Conservation (phyloP, 2,329 filamentous ascomycete species). For the Cercospora janseana region DNA sequence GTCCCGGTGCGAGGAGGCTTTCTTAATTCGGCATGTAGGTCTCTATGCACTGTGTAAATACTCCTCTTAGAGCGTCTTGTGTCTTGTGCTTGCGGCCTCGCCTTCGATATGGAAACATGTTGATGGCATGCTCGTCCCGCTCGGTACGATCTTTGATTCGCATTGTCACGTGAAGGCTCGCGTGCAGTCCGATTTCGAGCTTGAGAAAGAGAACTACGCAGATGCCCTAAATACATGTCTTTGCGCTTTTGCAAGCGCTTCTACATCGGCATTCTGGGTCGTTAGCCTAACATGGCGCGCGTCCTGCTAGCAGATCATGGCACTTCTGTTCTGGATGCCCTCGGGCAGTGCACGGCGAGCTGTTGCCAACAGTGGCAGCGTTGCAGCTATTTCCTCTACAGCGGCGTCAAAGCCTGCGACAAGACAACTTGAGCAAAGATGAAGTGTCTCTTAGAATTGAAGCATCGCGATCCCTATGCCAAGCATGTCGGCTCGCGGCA, state of each 20-base stretch:
- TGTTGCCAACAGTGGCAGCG: too few species aligned
- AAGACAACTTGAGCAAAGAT: background rate
- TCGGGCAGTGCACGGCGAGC: too few species aligned
- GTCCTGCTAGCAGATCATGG: too few species aligned
- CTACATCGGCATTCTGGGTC: background rate
- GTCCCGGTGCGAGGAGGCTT: background rate
- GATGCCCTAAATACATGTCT: background rate
- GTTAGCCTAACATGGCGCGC: constrained; percentile 3
- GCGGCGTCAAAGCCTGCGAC: too few species aligned
- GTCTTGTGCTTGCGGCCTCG: background rate
- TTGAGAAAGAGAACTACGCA: too few species aligned
- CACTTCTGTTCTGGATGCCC: too few species aligned
- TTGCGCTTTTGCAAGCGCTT: background rate
- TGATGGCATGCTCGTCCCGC: background rate
- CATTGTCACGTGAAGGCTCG: too few species aligned
- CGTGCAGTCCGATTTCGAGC: too few species aligned
- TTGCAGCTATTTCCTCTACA: too few species aligned
- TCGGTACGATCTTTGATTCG: too few species aligned
- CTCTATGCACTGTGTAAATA: background rate
- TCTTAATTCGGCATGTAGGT: background rate
- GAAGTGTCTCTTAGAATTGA: background rate
- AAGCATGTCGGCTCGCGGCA: constrained; percentile 2
- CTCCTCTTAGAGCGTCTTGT: background rate
- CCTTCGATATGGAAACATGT: background rate
- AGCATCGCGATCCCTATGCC: background rate